Conservation (phyloP, 106 monocot species). For the Dioscorea zingiberensis region DNA sequence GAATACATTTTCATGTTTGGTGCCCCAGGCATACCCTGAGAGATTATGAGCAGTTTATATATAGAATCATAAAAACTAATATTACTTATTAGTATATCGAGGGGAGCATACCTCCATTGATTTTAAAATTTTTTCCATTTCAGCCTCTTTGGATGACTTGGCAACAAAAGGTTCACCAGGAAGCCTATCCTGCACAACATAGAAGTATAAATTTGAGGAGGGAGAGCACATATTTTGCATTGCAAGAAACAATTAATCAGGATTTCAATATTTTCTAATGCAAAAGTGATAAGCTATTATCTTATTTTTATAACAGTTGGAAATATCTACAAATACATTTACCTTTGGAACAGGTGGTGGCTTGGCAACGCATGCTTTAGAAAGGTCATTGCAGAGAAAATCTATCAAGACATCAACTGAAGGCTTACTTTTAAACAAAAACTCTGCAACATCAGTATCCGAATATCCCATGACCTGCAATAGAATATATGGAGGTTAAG, state of each 20-base stretch:
- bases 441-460: slow-evolving; percentile 98
- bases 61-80: background rate
- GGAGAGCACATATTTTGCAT: too few relatives aligned
- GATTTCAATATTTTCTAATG: too few relatives aligned
- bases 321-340: background rate
- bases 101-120: slow-evolving; percentile 71
- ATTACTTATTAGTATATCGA: background rate
- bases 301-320: too few relatives aligned
- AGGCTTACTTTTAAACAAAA: slow-evolving; percentile 59
- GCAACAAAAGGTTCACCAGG: slow-evolving; percentile 80
- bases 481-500: background rate
- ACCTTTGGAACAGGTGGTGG: slow-evolving; percentile 90
- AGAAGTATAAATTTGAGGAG: too few relatives aligned
- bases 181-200: slow-evolving; percentile 45
- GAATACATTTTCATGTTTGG: slow-evolving; percentile 98
- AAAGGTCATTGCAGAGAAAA: slow-evolving; percentile 74
- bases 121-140: slow-evolving; percentile 93
- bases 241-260: too few relatives aligned
- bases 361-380: slow-evolving; percentile 59
- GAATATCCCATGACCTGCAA: slow-evolving; percentile 87
- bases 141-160: slow-evolving; percentile 90
- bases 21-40: slow-evolving; percentile 91
- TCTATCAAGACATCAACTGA: slow-evolving; percentile 58
- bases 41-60: slow-evolving; percentile 7
- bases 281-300: too few relatives aligned